phyloP scores from a whole-genome alignment of 805 yeast species.

The Saccharomycopsis lassenensis region DNA sequence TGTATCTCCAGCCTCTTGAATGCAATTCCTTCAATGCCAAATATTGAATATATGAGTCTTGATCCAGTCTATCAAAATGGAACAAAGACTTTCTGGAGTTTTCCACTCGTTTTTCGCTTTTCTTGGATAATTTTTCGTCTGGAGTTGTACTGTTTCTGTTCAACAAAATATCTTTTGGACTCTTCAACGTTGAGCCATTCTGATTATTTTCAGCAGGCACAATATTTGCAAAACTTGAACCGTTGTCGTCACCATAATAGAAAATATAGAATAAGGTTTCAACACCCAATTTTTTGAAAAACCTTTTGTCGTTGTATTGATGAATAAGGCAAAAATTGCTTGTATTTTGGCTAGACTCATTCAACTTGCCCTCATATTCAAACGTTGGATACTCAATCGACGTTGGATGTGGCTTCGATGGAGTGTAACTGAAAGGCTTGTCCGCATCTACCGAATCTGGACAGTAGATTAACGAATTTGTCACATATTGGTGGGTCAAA shows the following conservation, averaged over 20 bases:
- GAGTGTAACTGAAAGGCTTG: constrained; percentile 56
- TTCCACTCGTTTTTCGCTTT: neutral
- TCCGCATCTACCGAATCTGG: constrained; percentile 93
- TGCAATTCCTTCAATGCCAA: constrained; percentile 73
- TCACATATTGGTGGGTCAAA: constrained; percentile 52
- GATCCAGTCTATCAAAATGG: constrained; percentile 24
- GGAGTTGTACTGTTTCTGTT: neutral
- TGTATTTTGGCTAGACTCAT: constrained; percentile 17
- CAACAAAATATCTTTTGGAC: constrained; percentile 1
- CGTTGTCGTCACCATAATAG: constrained; percentile 41
- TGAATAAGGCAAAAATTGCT: constrained; percentile 36
- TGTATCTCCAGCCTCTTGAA: constrained; percentile 62
- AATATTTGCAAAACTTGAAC: too few relatives aligned
- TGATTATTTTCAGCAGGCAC: too few relatives aligned
- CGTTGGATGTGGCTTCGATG: constrained; percentile 80
- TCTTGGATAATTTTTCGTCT: neutral
- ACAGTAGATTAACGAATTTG: constrained; percentile 72
- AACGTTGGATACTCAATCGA: constrained; percentile 67
- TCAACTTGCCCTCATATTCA: constrained; percentile 10
- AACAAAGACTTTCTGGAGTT: constrained; percentile 3
- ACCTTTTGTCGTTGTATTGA: constrained; percentile 44
- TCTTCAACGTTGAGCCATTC: neutral
- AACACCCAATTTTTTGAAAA: constrained; percentile 62
- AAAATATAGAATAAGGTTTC: constrained; percentile 90
- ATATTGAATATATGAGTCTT: constrained; percentile 60